Conservation (phyloP, 495 filamentous ascomycete genomes). For the Parathielavia appendiculata region DNA sequence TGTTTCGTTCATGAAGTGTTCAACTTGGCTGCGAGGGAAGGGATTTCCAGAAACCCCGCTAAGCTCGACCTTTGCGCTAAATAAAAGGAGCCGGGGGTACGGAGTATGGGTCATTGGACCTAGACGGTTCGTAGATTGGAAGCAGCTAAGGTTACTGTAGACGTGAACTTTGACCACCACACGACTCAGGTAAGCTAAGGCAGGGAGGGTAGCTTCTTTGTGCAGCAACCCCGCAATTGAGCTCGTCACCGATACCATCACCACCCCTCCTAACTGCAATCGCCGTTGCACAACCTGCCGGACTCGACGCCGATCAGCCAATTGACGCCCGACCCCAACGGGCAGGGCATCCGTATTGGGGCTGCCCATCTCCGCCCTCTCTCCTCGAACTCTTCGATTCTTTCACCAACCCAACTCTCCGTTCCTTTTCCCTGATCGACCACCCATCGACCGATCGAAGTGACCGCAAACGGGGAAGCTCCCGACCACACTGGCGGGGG, state of each 20-base stretch:
- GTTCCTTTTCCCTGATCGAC: background rate
- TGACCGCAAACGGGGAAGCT: background rate
- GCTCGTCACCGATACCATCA: conserved; percentile 25
- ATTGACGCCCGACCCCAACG: conserved; percentile 22
- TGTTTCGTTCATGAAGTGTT: too few relatives aligned
- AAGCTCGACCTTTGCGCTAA: too few relatives aligned
- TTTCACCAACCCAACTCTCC: background rate
- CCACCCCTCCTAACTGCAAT: conserved; percentile 9
- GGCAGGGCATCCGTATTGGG: conserved; percentile 14
- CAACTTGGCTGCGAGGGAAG: background rate
- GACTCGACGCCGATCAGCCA: conserved; percentile 21
- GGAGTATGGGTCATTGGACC: too few relatives aligned
- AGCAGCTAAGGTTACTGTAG: conserved; percentile 4
- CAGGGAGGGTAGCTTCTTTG: conserved; percentile 26
- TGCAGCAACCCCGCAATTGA: conserved; percentile 34
- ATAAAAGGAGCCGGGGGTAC: too few relatives aligned
- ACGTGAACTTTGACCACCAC: conserved; percentile 1
- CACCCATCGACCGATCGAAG: conserved; percentile 1
- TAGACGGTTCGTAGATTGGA: conserved; percentile 6
- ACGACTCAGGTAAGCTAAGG: background rate
- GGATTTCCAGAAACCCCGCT: background rate
- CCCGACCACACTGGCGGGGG: conserved; percentile 21
- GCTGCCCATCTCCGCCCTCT: conserved; percentile 1
- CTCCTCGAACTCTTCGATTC: background rate
- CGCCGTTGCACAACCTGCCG: conserved; percentile 16